phyloP scores from a whole-genome alignment of 2,329 filamentous ascomycete genomes.

The Colletotrichum eremochloae region DNA sequence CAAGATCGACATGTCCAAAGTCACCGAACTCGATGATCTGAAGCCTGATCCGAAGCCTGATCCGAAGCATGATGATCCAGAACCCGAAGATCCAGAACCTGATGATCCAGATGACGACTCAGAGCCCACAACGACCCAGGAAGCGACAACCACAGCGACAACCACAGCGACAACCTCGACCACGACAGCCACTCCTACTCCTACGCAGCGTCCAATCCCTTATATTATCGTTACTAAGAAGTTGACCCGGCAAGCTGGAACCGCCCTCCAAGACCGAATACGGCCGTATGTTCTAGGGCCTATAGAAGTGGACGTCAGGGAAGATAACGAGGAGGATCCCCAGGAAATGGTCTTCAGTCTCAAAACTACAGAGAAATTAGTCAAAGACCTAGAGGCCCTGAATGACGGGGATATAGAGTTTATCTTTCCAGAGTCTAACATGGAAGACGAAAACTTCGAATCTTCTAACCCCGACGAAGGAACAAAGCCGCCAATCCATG shows the following conservation, averaged over 20 bases:
- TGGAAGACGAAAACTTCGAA: fast-evolving
- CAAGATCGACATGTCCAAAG: too few relatives aligned
- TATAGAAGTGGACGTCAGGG: background rate
- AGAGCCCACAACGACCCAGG: too few relatives aligned
- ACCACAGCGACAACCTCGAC: background rate
- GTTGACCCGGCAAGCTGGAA: background rate
- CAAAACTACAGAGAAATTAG: background rate
- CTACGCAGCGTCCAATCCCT: background rate
- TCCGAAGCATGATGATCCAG: background rate
- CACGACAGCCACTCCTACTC: background rate
- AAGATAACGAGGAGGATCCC: background rate
- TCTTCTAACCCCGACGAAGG: too few relatives aligned
- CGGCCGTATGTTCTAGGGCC: background rate
- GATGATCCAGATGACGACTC: too few relatives aligned
- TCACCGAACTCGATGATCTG: too few relatives aligned
- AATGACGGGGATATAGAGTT: background rate
- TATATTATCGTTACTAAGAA: background rate
- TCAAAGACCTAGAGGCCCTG: background rate
- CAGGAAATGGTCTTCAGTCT: background rate
- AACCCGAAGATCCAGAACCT: background rate
- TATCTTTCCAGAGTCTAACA: background rate
- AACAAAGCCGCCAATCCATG: fast-evolving
- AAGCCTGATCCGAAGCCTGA: background rate
- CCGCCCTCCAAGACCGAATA: background rate
- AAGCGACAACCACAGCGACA: background rate